A percentile compares a stretch with the other conserved stretches of the same genome.
Evolutionary conservation across 441 rosid species (phyloP).

Genomic region (Viola pubescens): DNA sequence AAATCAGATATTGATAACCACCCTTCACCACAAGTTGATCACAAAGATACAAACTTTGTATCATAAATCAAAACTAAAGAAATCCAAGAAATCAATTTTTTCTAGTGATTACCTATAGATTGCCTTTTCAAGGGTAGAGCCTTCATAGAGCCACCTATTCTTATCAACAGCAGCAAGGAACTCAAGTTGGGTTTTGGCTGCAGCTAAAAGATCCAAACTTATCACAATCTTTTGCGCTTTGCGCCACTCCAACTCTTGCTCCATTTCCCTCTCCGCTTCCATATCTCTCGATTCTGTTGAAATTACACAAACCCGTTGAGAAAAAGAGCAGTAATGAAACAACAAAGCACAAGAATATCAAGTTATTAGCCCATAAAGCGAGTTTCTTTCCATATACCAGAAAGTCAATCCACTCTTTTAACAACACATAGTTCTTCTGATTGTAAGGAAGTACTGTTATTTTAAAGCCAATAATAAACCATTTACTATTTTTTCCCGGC

Average conservation of each 20-base stretch:
- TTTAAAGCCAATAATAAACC: no score
- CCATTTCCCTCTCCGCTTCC: conserved; percentile 25
- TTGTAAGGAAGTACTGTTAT: no score
- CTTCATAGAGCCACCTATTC: conserved; percentile 57
- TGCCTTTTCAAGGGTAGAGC: conserved; percentile 53
- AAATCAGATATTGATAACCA: no score
- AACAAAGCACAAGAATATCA: background rate
- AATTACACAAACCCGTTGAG: conserved; percentile 9
- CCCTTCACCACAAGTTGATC: background rate
- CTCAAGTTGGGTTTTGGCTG: conserved; percentile 71
- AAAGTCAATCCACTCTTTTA: no score
- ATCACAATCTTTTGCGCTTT: conserved; percentile 58
- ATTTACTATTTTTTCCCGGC: no score
- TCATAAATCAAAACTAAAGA: background rate
- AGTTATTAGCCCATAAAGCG: no score
- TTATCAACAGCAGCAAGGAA: conserved; percentile 65
- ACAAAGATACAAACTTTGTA: background rate
- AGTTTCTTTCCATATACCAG: no score
- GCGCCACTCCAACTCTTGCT: conserved; percentile 57
- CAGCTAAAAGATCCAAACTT: conserved; percentile 53
- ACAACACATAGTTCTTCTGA: no score
- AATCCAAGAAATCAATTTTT: background rate
- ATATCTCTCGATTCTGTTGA: conserved; percentile 15
- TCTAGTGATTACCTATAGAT: conserved; percentile 47
- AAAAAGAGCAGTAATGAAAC: background rate